Percentiles rank a stretch among this genome's conserved stretches.
phyloP scores from a whole-genome alignment of 2,329 filamentous ascomycete species.

The Fusarium bulbicola region DNA sequence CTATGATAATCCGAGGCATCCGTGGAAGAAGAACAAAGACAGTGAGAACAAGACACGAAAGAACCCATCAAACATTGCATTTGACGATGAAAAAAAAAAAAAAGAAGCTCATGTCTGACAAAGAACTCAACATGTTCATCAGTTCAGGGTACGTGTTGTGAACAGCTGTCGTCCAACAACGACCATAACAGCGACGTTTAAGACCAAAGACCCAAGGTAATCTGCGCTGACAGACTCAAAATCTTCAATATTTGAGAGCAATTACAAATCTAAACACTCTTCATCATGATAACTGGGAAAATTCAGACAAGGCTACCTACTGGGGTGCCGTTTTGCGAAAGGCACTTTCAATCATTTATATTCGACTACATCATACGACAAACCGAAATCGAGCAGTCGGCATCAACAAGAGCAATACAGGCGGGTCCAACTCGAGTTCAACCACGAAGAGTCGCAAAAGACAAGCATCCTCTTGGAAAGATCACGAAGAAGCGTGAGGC shows the following conservation, averaged over 20 bases:
- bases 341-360: not conserved
- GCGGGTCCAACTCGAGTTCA: slow-evolving; percentile 1
- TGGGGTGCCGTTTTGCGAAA: slow-evolving; percentile 6
- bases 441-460: slow-evolving; percentile 20
- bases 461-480: not conserved
- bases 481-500: not conserved
- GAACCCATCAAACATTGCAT: too few relatives aligned
- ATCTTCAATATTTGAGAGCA: not conserved
- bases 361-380: not conserved
- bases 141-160: not conserved
- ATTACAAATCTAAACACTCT: accelerated
- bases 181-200: not conserved
- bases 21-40: not conserved
- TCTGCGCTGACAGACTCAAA: not conserved
- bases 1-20: not conserved
- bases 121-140: not conserved
- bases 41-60: too few relatives aligned
- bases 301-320: not conserved
- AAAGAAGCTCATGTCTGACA: not conserved
- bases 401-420: not conserved
- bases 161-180: not conserved
- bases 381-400: not conserved
- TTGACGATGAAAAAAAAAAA: not conserved
- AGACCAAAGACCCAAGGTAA: not conserved
- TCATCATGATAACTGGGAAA: not conserved